Evolutionary conservation across 345 rosid genomes (phyloP).

Genomic region (Dimocarpus longan): DNA sequence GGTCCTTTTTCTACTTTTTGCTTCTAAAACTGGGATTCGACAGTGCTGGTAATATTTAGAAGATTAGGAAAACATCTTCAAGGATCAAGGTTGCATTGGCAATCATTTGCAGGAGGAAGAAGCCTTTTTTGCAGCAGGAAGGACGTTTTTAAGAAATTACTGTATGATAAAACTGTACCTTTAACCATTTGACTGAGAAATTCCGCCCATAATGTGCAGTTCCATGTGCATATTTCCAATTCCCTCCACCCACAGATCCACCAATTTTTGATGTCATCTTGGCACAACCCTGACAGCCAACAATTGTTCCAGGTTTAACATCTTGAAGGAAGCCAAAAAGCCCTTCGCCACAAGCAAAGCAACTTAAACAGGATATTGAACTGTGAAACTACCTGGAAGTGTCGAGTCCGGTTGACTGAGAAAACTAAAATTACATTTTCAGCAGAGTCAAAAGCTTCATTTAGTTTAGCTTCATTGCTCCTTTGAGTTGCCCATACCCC

Average conservation of each 20-base stretch:
- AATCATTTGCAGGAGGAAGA: not conserved
- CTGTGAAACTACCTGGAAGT: slow-evolving; percentile 80
- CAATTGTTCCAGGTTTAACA: slow-evolving; percentile 18
- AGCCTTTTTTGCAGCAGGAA: not conserved
- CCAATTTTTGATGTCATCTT: slow-evolving; percentile 97
- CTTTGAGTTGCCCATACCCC: slow-evolving; percentile 99
- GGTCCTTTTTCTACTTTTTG: not conserved
- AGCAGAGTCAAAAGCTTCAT: slow-evolving; percentile 91
- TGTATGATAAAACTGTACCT: slow-evolving; percentile 42
- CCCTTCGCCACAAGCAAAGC: slow-evolving; percentile 11
- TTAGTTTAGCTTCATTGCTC: slow-evolving; percentile 97
- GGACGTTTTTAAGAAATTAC: slow-evolving; percentile 9
- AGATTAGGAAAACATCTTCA: not conserved
- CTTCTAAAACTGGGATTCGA: not conserved
- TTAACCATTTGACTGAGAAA: slow-evolving; percentile 98
- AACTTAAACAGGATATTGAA: slow-evolving; percentile 22
- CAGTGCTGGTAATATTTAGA: not conserved
- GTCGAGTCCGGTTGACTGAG: slow-evolving; percentile 94
- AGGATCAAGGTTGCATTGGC: not conserved
- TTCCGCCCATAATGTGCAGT: slow-evolving; percentile 97
- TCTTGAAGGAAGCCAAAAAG: slow-evolving; percentile 12
- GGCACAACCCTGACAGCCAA: slow-evolving; percentile 83
- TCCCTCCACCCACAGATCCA: slow-evolving; percentile 86
- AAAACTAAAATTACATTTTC: slow-evolving; percentile 92
- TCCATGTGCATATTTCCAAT: slow-evolving; percentile 99